Evolutionary conservation across 2,329 filamentous ascomycete species (phyloP).

Genomic region (Nemania abortiva): DNA sequence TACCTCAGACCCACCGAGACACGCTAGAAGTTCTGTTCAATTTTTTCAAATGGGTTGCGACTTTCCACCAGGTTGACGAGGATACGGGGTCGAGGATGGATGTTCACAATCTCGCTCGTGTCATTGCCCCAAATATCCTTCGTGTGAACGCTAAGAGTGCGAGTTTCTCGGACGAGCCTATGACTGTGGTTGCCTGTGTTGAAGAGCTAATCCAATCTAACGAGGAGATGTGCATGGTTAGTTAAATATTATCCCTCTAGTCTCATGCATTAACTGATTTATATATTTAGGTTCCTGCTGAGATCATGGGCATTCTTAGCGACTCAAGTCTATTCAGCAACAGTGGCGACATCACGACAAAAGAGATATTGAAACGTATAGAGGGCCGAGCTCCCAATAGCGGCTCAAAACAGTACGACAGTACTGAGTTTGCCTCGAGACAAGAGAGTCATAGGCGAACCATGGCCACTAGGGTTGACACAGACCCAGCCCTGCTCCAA

Average conservation of each 20-base stretch:
- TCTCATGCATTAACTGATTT: conserved; percentile 16
- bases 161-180: conserved; percentile 85
- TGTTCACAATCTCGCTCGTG: conserved; percentile 94
- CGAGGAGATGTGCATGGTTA: conserved; percentile 96
- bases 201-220: conserved; percentile 92
- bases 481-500: conserved; percentile 80
- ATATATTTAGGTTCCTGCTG: conserved; percentile 82
- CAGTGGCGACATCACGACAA: conserved; percentile 89
- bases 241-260: conserved; percentile 51
- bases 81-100: conserved; percentile 99
- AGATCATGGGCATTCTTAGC: conserved; percentile 86
- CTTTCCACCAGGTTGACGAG: conserved; percentile 96
- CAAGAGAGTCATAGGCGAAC: conserved; percentile 68
- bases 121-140: conserved; percentile 95
- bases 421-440: conserved; percentile 67
- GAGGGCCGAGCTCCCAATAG: conserved; percentile 74
- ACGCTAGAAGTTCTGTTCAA: conserved; percentile 94
- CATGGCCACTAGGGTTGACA: conserved; percentile 77
- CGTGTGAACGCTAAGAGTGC: conserved; percentile 75
- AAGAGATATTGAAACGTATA: conserved; percentile 95
- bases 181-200: conserved; percentile 92
- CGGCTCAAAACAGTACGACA: conserved; percentile 70
- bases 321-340: conserved; percentile 86
- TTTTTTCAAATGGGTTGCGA: conserved; percentile 97
- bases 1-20: conserved; percentile 93